Percentiles rank a stretch among this genome's conserved stretches.
These are phyloP conservation scores for Clathrospora elynae DNA, from an alignment of 2,329 filamentous ascomycete species.

Conservation along the genomic window DNA sequence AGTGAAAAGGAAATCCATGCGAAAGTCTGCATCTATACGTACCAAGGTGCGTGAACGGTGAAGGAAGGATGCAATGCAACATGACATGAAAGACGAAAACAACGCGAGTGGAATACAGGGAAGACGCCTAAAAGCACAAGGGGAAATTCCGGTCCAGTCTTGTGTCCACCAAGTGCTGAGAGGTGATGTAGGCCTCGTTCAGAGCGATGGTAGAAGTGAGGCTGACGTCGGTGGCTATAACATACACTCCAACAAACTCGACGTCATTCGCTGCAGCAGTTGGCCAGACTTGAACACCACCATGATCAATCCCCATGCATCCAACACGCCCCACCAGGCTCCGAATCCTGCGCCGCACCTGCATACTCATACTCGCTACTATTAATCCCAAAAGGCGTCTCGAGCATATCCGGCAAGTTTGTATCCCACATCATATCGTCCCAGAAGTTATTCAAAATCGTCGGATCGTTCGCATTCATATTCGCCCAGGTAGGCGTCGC, in stretches of 20 bases:
- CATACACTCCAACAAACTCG: too few relatives aligned
- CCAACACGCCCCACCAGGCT: slow-evolving; percentile 40
- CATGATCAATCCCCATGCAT: slow-evolving; percentile 42
- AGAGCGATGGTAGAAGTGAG: too few relatives aligned
- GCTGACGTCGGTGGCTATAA: too few relatives aligned
- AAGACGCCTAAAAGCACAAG: too few relatives aligned
- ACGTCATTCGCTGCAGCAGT: too few relatives aligned
- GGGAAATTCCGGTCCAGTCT: too few relatives aligned
- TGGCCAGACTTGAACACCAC: background rate
- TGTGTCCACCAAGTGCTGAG: too few relatives aligned
- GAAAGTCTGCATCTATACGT: too few relatives aligned
- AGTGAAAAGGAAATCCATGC: background rate
- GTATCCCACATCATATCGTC: slow-evolving; percentile 53
- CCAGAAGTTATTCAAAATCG: slow-evolving; percentile 46
- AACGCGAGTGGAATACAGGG: too few relatives aligned
- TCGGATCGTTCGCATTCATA: slow-evolving; percentile 30
- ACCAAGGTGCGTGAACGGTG: too few relatives aligned
- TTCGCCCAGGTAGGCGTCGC: slow-evolving; percentile 34
- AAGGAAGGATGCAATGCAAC: background rate
- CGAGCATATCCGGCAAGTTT: slow-evolving; percentile 46
- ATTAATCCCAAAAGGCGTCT: slow-evolving; percentile 43
- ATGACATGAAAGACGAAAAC: too few relatives aligned
- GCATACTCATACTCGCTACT: slow-evolving; percentile 45
- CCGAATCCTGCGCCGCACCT: slow-evolving; percentile 41
- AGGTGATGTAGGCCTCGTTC: too few relatives aligned